A percentile compares a stretch with the other conserved stretches of the same genome.
Conservation (phyloP, 768 basidiomycete species). For the Terana coerulea region DNA sequence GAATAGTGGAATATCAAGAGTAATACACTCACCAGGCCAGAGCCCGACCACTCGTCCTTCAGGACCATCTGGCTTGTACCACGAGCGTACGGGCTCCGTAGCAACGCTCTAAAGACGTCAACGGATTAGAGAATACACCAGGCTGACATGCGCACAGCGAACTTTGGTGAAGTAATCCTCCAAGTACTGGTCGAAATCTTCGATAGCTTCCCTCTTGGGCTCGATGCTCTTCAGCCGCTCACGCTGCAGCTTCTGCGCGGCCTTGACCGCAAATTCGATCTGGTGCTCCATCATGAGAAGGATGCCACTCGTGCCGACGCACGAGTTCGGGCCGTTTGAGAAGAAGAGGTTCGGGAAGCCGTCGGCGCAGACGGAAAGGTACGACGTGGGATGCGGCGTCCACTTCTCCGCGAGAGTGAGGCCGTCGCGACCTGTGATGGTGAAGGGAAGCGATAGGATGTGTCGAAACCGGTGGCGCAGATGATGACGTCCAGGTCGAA, state of each 20-base stretch:
- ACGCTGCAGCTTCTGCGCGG: constrained; percentile 54
- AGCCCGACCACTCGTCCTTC: constrained; percentile 53
- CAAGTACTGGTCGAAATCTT: constrained; percentile 58
- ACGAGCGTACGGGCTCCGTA: constrained; percentile 51
- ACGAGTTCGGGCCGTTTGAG: constrained; percentile 47
- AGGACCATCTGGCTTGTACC: constrained; percentile 58
- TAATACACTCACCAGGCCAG: constrained; percentile 48
- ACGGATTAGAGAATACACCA: not conserved
- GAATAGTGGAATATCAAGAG: not conserved
- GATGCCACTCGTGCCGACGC: constrained; percentile 51
- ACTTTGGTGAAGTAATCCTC: constrained; percentile 49
- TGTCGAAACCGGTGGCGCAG: constrained; percentile 62
- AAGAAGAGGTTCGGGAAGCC: constrained; percentile 68
- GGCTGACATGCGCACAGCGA: constrained; percentile 5
- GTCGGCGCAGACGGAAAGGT: constrained; percentile 53
- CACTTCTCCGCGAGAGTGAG: constrained; percentile 47
- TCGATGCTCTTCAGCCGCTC: constrained; percentile 62
- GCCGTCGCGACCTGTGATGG: constrained; percentile 53
- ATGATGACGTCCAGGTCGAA: constrained; percentile 55
- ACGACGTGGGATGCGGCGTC: constrained; percentile 50
- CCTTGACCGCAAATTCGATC: constrained; percentile 53
- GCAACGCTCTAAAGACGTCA: constrained; percentile 44
- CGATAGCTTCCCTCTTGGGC: constrained; percentile 51
- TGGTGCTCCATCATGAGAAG: constrained; percentile 51
- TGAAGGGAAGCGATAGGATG: constrained; percentile 44